These are phyloP conservation scores for Penicillium sp. DNA, from an alignment of 2,329 filamentous ascomycete genomes.

Conservation along the genomic window DNA sequence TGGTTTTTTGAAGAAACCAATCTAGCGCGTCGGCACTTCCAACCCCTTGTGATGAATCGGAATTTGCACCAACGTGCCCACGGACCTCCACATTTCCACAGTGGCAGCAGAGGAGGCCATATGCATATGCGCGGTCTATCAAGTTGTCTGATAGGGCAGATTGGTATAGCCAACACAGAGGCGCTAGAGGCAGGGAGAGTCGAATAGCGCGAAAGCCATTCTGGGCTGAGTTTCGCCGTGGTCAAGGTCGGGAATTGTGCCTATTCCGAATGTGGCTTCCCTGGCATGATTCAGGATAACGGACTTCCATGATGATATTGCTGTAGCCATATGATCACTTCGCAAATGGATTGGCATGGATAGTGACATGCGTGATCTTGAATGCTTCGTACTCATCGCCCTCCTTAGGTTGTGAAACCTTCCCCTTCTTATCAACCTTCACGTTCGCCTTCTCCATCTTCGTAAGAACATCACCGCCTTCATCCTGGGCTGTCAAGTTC, in stretches of 20 bases:
- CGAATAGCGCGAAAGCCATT: too few species aligned
- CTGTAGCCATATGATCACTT: conserved; percentile 36
- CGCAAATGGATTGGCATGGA: conserved; percentile 65
- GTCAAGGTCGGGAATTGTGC: conserved; percentile 7
- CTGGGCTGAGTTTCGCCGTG: too few species aligned
- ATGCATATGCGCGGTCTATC: neutral
- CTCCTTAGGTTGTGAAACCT: conserved; percentile 48
- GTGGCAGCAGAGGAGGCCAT: neutral
- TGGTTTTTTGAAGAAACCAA: neutral
- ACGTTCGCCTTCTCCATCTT: conserved; percentile 58
- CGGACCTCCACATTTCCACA: too few species aligned
- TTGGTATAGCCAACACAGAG: neutral
- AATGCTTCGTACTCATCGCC: conserved; percentile 48
- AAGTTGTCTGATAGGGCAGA: neutral
- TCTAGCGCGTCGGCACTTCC: neutral
- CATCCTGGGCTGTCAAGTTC: conserved; percentile 43
- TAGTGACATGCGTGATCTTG: conserved; percentile 54
- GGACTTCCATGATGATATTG: neutral
- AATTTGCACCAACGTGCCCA: neutral
- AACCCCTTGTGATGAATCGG: too few species aligned
- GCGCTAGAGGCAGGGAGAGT: neutral
- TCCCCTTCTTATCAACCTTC: conserved; percentile 60
- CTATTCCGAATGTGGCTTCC: neutral
- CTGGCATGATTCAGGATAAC: neutral
- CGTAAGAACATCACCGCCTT: conserved; percentile 43